Base-by-base conservation (phyloP, 306 rosid species). In the Citrullus colocynthis region DNA sequence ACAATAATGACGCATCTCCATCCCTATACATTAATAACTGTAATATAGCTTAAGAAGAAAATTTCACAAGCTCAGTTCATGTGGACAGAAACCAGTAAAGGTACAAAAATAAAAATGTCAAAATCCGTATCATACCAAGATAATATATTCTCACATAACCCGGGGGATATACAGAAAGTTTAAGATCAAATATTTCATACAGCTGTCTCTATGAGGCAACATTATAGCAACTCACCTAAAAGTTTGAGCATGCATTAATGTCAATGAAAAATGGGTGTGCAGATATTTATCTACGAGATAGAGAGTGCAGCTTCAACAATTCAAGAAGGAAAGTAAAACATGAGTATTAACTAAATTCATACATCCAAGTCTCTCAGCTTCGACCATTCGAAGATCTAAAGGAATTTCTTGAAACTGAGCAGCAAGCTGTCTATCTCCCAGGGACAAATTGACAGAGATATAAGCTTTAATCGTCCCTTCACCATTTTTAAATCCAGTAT, bases 351-450 rank as follows among this genome's bases (percentile, higher is more conserved):
- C 39, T 11, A 54, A 71, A 60, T 20, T 7, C 88, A 37, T 86
- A 88, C 99, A 96, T 86, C 98, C 99, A 87, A 96, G 81, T 78
- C 86, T 84, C 85, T 91, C 98, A 77, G 99, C 98, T 84, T 96
- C 99, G 61, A 89, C 80, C 99, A 96, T 91, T 17, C 93, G 92
- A 80, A 88, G 96, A 88, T 96, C 98, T 54, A 92, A 82, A 61
- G 97, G 97, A 81, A 96, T 83, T 83, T 96, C 97, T 85, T 92
- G 99, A 85, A 96, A 96, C 83, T 96, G 99, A 3, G 99, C 97
- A 73, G 98, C 99, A 51, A 95, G 91, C 74, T 88, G 97, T 64
- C 85, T 86, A 78, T 95, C 98, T 75, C 96, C 93, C 41, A 89
- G 90, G 60, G 99, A 91, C 86, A 96, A 82, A 85, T 84, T 96